These are phyloP conservation scores for Saccharum officinarum DNA, from an alignment of 176 grass and related monocot species.

Conservation along the genomic window DNA sequence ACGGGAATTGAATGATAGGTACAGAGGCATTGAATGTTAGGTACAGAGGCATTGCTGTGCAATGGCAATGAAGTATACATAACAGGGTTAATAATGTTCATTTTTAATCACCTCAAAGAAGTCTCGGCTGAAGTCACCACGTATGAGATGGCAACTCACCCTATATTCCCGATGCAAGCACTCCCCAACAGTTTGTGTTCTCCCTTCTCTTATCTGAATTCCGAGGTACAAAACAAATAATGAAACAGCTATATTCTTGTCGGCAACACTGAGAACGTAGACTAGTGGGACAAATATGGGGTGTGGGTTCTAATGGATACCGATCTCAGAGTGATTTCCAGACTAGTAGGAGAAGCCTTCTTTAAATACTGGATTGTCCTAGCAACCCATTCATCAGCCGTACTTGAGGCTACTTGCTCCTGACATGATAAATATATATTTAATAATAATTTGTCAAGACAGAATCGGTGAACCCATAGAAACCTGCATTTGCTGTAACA, in stretches of 20 bases:
- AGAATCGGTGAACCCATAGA: background rate
- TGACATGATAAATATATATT: constrained; percentile 22
- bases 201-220: constrained; percentile 82
- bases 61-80: background rate
- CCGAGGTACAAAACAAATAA: background rate
- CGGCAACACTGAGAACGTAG: background rate
- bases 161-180: constrained; percentile 86
- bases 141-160: constrained; percentile 78
- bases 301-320: constrained; percentile 28
- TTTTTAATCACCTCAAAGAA: constrained; percentile 79
- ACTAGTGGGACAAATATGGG: background rate
- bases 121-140: constrained; percentile 78
- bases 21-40: background rate
- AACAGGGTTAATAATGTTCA: background rate
- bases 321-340: constrained; percentile 79
- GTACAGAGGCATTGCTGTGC: background rate
- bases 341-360: constrained; percentile 82
- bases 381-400: constrained; percentile 56
- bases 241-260: background rate
- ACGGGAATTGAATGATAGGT: constrained; percentile 18
- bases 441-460: background rate
- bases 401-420: constrained; percentile 61
- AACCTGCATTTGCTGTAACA: background rate
- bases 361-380: constrained; percentile 55
- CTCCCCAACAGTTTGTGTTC: constrained; percentile 60